phyloP scores from a whole-genome alignment of 331 rosid genomes.

The Spiraea crenata region DNA sequence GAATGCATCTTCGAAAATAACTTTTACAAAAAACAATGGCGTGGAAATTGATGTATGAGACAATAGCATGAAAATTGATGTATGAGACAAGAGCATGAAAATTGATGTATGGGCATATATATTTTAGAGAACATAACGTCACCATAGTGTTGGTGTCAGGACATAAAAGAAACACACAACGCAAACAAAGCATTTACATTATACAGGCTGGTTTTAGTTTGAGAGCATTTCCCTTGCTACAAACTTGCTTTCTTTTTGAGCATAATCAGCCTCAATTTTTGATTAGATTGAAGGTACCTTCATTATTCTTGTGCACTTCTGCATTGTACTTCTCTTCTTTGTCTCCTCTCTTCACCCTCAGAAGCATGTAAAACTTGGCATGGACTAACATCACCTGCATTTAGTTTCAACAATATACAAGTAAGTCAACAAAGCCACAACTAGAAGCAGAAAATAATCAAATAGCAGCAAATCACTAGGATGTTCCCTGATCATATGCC shows the following conservation, averaged over 20 bases:
- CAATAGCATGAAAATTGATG: too few species aligned
- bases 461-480: not conserved
- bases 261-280: slow-evolving; percentile 55
- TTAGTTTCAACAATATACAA: not conserved
- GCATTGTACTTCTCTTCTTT: slow-evolving; percentile 81
- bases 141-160: not conserved
- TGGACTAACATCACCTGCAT: slow-evolving; percentile 65
- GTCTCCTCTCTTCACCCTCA: slow-evolving; percentile 74
- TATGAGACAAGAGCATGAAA: too few species aligned
- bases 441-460: not conserved
- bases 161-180: not conserved
- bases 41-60: too few species aligned
- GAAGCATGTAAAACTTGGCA: slow-evolving; percentile 72
- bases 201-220: not conserved
- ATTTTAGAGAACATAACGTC: not conserved
- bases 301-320: slow-evolving; percentile 69
- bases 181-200: not conserved
- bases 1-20: too few species aligned
- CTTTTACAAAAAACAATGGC: too few species aligned
- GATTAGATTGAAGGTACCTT: slow-evolving; percentile 74
- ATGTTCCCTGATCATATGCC: not conserved
- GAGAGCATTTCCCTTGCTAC: not conserved
- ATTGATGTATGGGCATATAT: not conserved
- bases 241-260: slow-evolving; percentile 17
- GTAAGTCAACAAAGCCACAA: not conserved